A percentile compares a stretch with the other conserved stretches of the same genome.
Conservation (phyloP, 495 filamentous ascomycete species). For the Podospora pseudopauciseta region DNA sequence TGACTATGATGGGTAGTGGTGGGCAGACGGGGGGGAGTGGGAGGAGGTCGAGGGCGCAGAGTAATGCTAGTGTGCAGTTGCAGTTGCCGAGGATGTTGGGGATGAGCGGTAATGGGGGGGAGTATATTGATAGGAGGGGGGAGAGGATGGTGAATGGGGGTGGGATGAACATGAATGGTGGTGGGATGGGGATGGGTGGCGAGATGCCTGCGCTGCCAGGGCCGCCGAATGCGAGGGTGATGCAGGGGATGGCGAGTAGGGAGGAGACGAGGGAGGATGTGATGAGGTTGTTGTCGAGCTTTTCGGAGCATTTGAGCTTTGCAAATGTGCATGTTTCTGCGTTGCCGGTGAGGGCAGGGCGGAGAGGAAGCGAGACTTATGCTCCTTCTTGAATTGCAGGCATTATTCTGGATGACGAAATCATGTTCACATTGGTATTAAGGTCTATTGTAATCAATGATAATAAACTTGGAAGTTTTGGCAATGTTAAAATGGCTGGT, state of each 20-base stretch:
- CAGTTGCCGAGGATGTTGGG: slow-evolving; percentile 21
- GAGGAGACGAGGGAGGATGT: slow-evolving; percentile 54
- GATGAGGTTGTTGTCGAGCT: slow-evolving; percentile 47
- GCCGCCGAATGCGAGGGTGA: slow-evolving; percentile 46
- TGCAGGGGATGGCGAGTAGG: slow-evolving; percentile 49
- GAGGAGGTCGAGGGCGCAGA: slow-evolving; percentile 13
- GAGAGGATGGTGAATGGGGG: slow-evolving; percentile 1
- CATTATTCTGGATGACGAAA: neutral
- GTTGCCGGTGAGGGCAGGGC: slow-evolving; percentile 27
- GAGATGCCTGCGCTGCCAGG: slow-evolving; percentile 35
- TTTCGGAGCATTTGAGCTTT: slow-evolving; percentile 43
- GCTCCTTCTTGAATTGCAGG: neutral
- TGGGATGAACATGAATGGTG: neutral
- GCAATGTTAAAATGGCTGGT: neutral
- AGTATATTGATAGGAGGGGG: neutral
- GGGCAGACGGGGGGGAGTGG: neutral
- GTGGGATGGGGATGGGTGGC: slow-evolving; percentile 1
- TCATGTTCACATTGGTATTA: neutral
- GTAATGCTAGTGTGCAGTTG: slow-evolving; percentile 19
- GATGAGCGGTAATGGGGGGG: slow-evolving; percentile 9
- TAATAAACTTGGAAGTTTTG: neutral
- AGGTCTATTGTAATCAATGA: neutral
- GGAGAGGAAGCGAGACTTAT: slow-evolving; percentile 20
- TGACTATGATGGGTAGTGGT: slow-evolving; percentile 21
- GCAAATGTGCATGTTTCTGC: slow-evolving; percentile 28